Percentiles rank a stretch among this genome's conserved stretches.
These are phyloP conservation scores for Fusarium subtropicale DNA, from an alignment of 2,329 filamentous ascomycete species.

Conservation along the genomic window DNA sequence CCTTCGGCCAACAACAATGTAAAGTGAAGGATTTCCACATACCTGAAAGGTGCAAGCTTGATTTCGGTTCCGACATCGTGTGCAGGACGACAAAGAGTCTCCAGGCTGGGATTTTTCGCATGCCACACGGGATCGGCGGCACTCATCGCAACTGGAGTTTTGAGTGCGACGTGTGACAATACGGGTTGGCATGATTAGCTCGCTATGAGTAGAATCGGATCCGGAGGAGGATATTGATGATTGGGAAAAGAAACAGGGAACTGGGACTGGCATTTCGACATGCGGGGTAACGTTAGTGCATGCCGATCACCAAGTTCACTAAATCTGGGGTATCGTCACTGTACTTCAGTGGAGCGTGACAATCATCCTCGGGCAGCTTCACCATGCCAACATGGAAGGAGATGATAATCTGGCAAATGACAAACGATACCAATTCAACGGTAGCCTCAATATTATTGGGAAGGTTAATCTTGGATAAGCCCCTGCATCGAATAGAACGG, in stretches of 20 bases:
- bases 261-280: constrained; percentile 1
- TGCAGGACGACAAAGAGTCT: constrained; percentile 74
- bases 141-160: constrained; percentile 52
- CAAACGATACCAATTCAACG: not conserved
- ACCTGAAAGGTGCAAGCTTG: constrained; percentile 50
- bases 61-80: constrained; percentile 60
- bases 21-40: not conserved
- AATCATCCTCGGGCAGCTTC: not conserved
- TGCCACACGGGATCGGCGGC: constrained; percentile 49
- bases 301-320: constrained; percentile 25
- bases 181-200: constrained; percentile 30
- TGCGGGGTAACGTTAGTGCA: constrained; percentile 35
- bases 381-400: not conserved
- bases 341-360: not conserved
- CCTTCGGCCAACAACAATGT: not conserved
- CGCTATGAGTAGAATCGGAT: constrained; percentile 21
- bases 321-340: constrained; percentile 28
- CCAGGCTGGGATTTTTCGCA: constrained; percentile 62
- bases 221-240: constrained; percentile 17
- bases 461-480: not conserved
- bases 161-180: constrained; percentile 50
- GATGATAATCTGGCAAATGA: not conserved
- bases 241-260: constrained; percentile 10
- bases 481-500: not conserved
- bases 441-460: not conserved